Conservation (phyloP, 1,139 yeast genomes). For the Arxiozyma heterogenica region DNA sequence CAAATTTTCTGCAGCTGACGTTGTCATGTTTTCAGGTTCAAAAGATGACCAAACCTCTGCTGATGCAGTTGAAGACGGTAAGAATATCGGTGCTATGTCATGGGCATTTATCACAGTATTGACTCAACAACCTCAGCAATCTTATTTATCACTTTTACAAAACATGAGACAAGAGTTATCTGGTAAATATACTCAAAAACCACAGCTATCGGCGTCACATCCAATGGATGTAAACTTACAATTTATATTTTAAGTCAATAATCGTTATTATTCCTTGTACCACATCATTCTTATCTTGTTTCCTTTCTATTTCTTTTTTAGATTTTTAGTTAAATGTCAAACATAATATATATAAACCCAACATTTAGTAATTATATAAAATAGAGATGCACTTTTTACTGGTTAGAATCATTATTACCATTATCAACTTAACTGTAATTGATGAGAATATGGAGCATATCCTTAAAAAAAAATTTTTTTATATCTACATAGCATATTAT, state of each 20-base stretch:
- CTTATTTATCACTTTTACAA: constrained; percentile 68
- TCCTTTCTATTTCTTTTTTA: neutral
- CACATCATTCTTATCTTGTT: too few relatives aligned
- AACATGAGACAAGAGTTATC: constrained; percentile 65
- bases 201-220: constrained; percentile 78
- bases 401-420: too few relatives aligned
- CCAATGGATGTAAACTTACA: constrained; percentile 71
- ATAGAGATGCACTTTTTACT: too few relatives aligned
- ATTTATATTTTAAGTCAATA: constrained; percentile 34
- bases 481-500: neutral
- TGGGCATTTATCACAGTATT: constrained; percentile 76
- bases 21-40: constrained; percentile 79
- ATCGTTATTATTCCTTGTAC: too few relatives aligned
- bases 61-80: constrained; percentile 71
- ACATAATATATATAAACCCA: neutral
- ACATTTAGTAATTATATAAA: neutral
- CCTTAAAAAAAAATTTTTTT: neutral
- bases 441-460: neutral
- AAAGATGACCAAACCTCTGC: constrained; percentile 77
- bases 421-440: too few relatives aligned
- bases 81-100: constrained; percentile 89
- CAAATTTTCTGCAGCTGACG: constrained; percentile 84
- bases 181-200: constrained; percentile 74
- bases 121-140: constrained; percentile 58
- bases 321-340: neutral